Base-by-base conservation (phyloP, 352 stramenopile genomes). In the Pythium utonaiense region DNA sequence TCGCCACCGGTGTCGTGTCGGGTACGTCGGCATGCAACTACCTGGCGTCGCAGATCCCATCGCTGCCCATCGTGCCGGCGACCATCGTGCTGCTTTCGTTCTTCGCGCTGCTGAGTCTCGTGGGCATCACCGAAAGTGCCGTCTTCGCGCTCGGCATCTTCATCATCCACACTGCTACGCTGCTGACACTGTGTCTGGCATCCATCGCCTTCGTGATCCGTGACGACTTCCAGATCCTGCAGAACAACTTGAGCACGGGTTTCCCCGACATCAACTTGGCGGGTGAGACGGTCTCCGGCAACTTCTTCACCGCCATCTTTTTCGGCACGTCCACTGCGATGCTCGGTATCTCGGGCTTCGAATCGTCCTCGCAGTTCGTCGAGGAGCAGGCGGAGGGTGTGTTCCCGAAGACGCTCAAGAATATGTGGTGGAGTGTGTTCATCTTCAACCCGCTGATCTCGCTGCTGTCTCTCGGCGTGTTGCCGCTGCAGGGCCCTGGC, bases 401-500 rank as follows among this genome's bases (percentile, higher is more conserved):
- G 14, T 98, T 98, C 70, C 83, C 86, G 10, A 97, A 97, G 73
- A 98, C 92, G 19, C 73, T 98, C 38, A 66, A 92, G 77, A 97
- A 97, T 62, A 97, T 98, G 92, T 98, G 91, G 91, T 91, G 86
- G 76, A 89, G 86, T 48, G 94, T 98, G 5, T 80, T 91, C 30
- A 83, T 98, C 49, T 98, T 98, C 74, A 98, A 98, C 56, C 93
- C 94, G 53, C 64, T 97, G 53, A 89, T 98, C 57, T 93, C 91
- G 41, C 66, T 98, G 48, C 75, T 98, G 36, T 92, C 84, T 19
- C 82, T 98, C 33, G 83, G 87, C 44, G 89, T 97, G 34, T 67
- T 98, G 48, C 89, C 88, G 6, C 73, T 98, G 4, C 58, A 83
- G 30, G 83, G 83, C 0, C 74, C 81, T 0, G 71, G 77, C 44